Conservation (phyloP, 1,139 yeast genomes). For the Tardiomyces depauwii region DNA sequence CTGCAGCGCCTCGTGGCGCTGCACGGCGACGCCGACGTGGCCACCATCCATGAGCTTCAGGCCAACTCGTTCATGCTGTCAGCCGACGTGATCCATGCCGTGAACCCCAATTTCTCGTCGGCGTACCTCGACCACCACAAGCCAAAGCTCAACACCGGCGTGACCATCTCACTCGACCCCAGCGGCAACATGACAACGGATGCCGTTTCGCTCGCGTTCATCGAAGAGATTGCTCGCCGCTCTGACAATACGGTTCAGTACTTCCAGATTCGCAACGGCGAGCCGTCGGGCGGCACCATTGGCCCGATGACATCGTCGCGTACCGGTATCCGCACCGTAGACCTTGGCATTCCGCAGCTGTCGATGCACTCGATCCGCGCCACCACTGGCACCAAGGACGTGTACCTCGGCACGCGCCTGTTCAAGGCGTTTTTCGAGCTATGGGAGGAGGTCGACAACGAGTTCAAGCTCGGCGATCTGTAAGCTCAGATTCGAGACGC, state of each 20-base stretch:
- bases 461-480: conserved; percentile 21
- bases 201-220: conserved; percentile 52
- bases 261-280: conserved; percentile 60
- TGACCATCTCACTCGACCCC: conserved; percentile 60
- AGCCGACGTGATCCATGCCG: conserved; percentile 92
- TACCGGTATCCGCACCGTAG: conserved; percentile 80
- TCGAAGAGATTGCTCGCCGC: conserved; percentile 50
- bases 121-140: conserved; percentile 63
- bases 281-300: conserved; percentile 92
- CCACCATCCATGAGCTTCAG: conserved; percentile 16
- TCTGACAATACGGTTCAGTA: conserved; percentile 53
- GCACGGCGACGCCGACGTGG: conserved; percentile 40
- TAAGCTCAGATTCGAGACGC: conserved; percentile 9
- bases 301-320: conserved; percentile 86
- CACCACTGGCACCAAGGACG: conserved; percentile 81
- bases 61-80: conserved; percentile 76
- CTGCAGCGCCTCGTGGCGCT: conserved; percentile 54
- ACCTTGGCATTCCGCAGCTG: conserved; percentile 84
- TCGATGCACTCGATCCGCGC: conserved; percentile 96
- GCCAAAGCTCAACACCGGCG: conserved; percentile 70
- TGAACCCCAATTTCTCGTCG: conserved; percentile 72
- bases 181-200: conserved; percentile 80
- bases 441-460: conserved; percentile 28
- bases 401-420: conserved; percentile 51
- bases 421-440: conserved; percentile 57